Conservation (phyloP, 768 basidiomycete species). For the Mycena haematopus region DNA sequence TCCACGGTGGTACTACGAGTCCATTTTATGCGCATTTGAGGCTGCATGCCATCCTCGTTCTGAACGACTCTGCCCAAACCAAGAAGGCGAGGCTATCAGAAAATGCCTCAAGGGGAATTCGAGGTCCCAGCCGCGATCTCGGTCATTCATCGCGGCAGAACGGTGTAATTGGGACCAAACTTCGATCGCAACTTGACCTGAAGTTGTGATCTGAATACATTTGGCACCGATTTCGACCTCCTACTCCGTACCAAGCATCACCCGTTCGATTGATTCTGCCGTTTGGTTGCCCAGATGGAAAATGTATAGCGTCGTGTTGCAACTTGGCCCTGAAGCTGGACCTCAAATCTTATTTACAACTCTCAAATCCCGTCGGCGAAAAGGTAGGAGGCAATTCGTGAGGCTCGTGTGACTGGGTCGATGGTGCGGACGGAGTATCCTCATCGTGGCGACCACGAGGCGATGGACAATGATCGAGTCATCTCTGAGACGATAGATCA, state of each 20-base stretch:
- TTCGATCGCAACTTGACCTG: not conserved
- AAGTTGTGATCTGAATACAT: not conserved
- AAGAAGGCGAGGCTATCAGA: slow-evolving; percentile 49
- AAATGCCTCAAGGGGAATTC: slow-evolving; percentile 36
- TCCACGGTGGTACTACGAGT: slow-evolving; percentile 23
- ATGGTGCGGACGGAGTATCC: slow-evolving; percentile 18
- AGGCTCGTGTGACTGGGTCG: slow-evolving; percentile 19
- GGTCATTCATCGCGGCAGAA: slow-evolving; percentile 15
- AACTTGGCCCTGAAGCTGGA: not conserved
- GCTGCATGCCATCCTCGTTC: slow-evolving; percentile 52
- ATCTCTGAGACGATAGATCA: not conserved
- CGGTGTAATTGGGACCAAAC: not conserved
- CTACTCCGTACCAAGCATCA: too few relatives aligned
- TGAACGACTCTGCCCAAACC: slow-evolving; percentile 37
- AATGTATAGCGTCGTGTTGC: not conserved
- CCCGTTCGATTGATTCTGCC: not conserved
- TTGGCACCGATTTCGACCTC: not conserved
- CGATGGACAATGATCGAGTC: slow-evolving; percentile 8
- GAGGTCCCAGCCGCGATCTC: slow-evolving; percentile 24
- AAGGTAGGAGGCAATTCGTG: not conserved
- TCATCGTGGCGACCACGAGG: slow-evolving; percentile 34
- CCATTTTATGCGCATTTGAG: slow-evolving; percentile 26
- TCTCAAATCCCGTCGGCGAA: slow-evolving; percentile 6
- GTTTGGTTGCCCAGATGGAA: not conserved
- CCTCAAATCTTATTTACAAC: not conserved